Conservation (phyloP, 1,139 yeast species). For the Blastobotrys aristatus region DNA sequence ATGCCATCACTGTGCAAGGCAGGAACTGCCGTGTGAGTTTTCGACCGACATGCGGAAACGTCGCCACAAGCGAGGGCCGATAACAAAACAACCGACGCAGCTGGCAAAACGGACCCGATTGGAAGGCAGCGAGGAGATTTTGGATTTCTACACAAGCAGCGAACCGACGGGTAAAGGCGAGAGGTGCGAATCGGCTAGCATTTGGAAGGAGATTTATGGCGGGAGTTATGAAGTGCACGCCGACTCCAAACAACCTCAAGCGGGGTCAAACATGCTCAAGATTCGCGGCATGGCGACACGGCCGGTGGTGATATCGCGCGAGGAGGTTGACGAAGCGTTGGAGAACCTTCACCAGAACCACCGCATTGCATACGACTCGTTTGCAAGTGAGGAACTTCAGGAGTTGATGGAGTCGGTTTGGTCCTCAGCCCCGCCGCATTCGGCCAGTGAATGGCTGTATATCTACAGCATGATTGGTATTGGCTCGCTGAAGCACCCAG, state of each 20-base stretch:
- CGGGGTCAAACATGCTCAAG: neutral
- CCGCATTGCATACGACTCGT: conserved; percentile 14
- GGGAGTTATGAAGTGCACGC: conserved; percentile 9
- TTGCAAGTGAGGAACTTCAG: conserved; percentile 11
- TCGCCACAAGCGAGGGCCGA: neutral
- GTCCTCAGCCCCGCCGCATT: conserved; percentile 6
- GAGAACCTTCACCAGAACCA: conserved; percentile 1
- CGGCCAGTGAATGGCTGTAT: conserved; percentile 13
- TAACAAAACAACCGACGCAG: neutral
- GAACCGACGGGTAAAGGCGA: neutral
- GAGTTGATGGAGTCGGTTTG: conserved; percentile 11
- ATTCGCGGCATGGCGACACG: conserved; percentile 2
- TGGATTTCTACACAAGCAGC: neutral
- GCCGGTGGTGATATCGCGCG: conserved; percentile 7
- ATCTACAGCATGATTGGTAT: conserved; percentile 15
- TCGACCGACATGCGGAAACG: conserved; percentile 15
- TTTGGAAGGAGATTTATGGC: conserved; percentile 16
- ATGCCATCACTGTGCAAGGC: conserved; percentile 14
- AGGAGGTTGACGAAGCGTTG: conserved; percentile 13
- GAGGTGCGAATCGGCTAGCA: conserved; percentile 15
- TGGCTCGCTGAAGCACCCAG: conserved; percentile 14
- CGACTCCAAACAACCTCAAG: neutral
- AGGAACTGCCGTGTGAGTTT: conserved; percentile 15
- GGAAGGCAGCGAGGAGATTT: neutral
- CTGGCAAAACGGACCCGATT: neutral